Evolutionary conservation across 805 yeast species (phyloP).

Genomic region (Komagataella pseudopastoris): DNA sequence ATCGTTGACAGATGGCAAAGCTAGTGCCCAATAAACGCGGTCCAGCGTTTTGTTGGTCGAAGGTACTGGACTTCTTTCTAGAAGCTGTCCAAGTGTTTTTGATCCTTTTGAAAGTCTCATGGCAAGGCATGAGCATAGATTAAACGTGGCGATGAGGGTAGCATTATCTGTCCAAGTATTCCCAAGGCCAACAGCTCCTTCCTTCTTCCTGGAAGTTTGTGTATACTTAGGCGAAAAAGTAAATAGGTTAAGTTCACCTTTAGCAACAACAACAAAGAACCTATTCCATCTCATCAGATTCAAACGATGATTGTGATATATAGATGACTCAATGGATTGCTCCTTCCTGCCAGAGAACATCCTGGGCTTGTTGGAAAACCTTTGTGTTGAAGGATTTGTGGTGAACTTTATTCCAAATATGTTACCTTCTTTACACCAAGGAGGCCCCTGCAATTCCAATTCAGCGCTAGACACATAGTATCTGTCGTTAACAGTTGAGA

Average conservation of each 20-base stretch:
- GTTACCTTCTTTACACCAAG: conserved; percentile 66
- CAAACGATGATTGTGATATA: not conserved
- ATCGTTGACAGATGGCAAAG: conserved; percentile 32
- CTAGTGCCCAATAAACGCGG: conserved; percentile 36
- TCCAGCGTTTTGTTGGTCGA: conserved; percentile 18
- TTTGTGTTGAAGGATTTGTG: not conserved
- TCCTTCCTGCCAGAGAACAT: conserved; percentile 11
- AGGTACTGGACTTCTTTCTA: conserved; percentile 10
- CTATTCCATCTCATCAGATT: conserved; percentile 24
- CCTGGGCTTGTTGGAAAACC: conserved; percentile 10
- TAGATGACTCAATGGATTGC: not conserved
- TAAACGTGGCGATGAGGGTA: conserved; percentile 36
- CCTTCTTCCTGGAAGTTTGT: conserved; percentile 1
- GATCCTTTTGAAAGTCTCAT: conserved; percentile 24
- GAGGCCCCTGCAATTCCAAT: conserved; percentile 58
- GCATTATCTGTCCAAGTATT: conserved; percentile 54
- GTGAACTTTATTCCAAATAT: not conserved
- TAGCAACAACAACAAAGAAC: conserved; percentile 52
- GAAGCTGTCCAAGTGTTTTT: conserved; percentile 7
- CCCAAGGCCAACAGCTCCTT: conserved; percentile 28
- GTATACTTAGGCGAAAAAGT: conserved; percentile 22
- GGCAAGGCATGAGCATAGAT: conserved; percentile 38
- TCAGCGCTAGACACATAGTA: conserved; percentile 10
- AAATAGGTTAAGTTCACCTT: conserved; percentile 50
- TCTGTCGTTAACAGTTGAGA: not conserved